Evolutionary conservation across 1,139 yeast species (phyloP).

Genomic region (Yamadazyma sp.): DNA sequence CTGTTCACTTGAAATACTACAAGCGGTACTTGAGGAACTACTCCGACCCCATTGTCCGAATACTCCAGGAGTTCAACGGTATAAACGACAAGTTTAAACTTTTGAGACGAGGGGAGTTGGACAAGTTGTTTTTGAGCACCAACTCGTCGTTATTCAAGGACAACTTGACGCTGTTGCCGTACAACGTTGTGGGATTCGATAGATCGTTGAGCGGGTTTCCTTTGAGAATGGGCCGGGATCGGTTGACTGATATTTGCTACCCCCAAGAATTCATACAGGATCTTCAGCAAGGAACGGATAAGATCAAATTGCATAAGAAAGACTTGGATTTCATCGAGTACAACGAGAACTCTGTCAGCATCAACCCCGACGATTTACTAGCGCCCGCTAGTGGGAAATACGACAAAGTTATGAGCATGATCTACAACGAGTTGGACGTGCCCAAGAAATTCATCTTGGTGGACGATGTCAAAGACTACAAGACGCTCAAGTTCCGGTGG

Average conservation of each 20-base stretch:
- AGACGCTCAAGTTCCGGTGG: constrained; percentile 23
- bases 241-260: constrained; percentile 18
- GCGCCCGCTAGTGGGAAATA: constrained; percentile 8
- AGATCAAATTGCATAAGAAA: constrained; percentile 35
- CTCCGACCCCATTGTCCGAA: constrained; percentile 32
- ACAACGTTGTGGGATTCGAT: constrained; percentile 48
- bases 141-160: constrained; percentile 29
- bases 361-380: constrained; percentile 15
- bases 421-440: constrained; percentile 25
- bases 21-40: constrained; percentile 32
- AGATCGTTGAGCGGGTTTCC: constrained; percentile 43
- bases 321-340: constrained; percentile 41
- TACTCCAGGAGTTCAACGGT: constrained; percentile 40
- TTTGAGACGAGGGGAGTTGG: constrained; percentile 36
- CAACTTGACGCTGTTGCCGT: constrained; percentile 34
- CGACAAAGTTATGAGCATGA: constrained; percentile 13
- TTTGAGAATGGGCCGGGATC: constrained; percentile 27
- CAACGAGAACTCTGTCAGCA: constrained; percentile 19
- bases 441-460: constrained; percentile 32
- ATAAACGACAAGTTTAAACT: constrained; percentile 36
- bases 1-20: constrained; percentile 41
- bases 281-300: constrained; percentile 31
- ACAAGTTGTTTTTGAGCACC: constrained; percentile 28
- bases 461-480: constrained; percentile 29
- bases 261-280: constrained; percentile 48